phyloP scores from a whole-genome alignment of 164 flowering plant species.

The Magnolia changhungtana region DNA sequence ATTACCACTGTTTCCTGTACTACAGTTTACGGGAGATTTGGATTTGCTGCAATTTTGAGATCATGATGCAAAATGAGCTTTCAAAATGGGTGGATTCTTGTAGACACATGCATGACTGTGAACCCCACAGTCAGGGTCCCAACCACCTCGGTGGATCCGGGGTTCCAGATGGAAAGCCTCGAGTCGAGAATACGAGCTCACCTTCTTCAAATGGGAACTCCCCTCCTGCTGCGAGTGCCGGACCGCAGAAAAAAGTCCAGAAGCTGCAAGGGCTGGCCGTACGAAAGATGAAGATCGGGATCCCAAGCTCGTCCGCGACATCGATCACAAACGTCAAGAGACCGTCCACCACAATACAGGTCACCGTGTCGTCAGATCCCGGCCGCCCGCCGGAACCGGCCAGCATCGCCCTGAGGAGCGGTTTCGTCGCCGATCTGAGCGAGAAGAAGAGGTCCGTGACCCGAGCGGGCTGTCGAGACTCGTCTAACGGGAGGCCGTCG shows the following conservation, averaged over 20 bases:
- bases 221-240: slow-evolving; percentile 27
- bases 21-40: too few species aligned
- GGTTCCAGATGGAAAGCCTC: too few species aligned
- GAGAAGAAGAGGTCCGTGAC: slow-evolving; percentile 17
- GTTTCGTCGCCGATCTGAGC: slow-evolving; percentile 6
- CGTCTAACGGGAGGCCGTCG: slow-evolving; percentile 31
- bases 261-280: slow-evolving; percentile 30
- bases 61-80: too few species aligned
- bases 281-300: slow-evolving; percentile 26
- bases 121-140: too few species aligned
- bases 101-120: too few species aligned
- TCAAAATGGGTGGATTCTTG: too few species aligned
- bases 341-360: slow-evolving; percentile 36
- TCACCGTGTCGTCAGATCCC: slow-evolving; percentile 10
- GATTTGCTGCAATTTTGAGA: too few species aligned
- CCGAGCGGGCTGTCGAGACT: slow-evolving; percentile 18
- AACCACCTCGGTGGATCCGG: too few species aligned
- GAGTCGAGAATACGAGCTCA: too few species aligned
- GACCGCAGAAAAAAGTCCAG: slow-evolving; percentile 31
- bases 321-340: slow-evolving; percentile 16
- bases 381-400: not conserved
- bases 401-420: slow-evolving; percentile 17
- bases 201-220: slow-evolving; percentile 30
- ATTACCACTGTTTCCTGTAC: too few species aligned
- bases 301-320: slow-evolving; percentile 27